Evolutionary conservation across 1,284 basidiomycete species (phyloP), one percentile per base, ranked within the genome.

Genomic region (Uromyces viciae-fabae): DNA sequence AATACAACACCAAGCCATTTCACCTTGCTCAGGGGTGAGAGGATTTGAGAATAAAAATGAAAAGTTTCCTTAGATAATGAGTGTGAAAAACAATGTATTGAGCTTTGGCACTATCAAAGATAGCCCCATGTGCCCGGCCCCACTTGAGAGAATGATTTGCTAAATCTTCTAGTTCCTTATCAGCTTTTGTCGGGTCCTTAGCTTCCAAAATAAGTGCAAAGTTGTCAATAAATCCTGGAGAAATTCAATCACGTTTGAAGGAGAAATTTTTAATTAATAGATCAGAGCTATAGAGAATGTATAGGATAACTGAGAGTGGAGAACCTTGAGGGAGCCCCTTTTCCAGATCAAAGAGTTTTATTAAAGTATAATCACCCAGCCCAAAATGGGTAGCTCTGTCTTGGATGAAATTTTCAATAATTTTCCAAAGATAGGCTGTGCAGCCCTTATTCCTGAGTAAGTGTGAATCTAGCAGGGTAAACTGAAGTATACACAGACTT

Each of bases 301-400:
- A 75, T 36, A 75, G 40, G 4, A 62, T 60, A 7, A 62, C 54
- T 25, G n/a, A 75, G 19, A 75, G 73, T 22, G 40, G 76, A 14
- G 49, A 78, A 1, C 77, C 77, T 36, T 80, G 77, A 0, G 68
- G 77, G 38, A 69, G 54, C 0, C 77, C 66, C 22, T 78, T 28
- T 5, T 38, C 40, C 3, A 79, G 40, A 0, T 25, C 0, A 38
- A 81, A 74, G 14, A 28, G 33, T 19, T n/a, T n/a, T n/a, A 28
- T 22, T 17, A 69, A 80, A 43, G 38, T 1, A 31, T 49, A 73
- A 22, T 72, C 28, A 2, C 19, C 52, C 40, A 80, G 56, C 0
- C 43, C 2, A 7, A 81, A 2, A 0, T 38, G 33, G 2, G 78
- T 81, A 3, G 38, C 5, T 36, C 78, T n/a, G n/a, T 46, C 31